Base-by-base conservation (phyloP, 2,329 filamentous ascomycete species). In the Capronia americana region DNA sequence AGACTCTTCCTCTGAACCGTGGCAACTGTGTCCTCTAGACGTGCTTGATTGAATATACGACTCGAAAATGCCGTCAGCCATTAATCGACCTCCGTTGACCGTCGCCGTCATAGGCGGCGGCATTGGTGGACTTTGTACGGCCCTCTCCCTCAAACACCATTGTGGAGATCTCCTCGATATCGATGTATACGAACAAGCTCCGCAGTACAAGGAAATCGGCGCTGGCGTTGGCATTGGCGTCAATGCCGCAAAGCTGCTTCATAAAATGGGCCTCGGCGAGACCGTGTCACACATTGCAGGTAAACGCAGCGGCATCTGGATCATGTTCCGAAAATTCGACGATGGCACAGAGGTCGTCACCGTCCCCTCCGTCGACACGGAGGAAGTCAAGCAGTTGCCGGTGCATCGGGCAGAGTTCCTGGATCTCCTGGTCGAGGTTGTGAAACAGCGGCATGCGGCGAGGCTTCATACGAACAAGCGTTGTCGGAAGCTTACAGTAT, bases 71-170 rank as follows among this genome's bases (percentile, higher is more conserved):
- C 44, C 58, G 6, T 44, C 63, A 53, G 30, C 58, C 8, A 56
- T 57, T 44, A 23, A 65, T 32, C 57, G 51, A 11, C 51, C 65
- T n/a, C 56, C 71, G 7, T 69, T 75, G 50, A 65, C 66, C 12
- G 71, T 81, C 51, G 79, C 77, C 61, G 73, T 81, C 34, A 73
- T 79, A 20, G 79, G 79, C 26, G 79, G 78, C 26, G 79, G 79
- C 61, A 78, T 80, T 24, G 77, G 77, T 32, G 79, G 79, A 17
- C 74, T 80, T 24, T 76, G 74, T 63, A 70, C 74, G 17, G 75
- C 77, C 14, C 74, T 80, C 14, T 73, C 76, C n/a, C 74, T 80
- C 6, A 74, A 77, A 55, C 73, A 78, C 51, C 76, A 78, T 65
- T 64, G 57, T 46, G 55, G 51, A 5, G 30, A 53, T 24, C 69